phyloP scores from a whole-genome alignment of 305 asterid genomes.

The Fraxinus albicans region DNA sequence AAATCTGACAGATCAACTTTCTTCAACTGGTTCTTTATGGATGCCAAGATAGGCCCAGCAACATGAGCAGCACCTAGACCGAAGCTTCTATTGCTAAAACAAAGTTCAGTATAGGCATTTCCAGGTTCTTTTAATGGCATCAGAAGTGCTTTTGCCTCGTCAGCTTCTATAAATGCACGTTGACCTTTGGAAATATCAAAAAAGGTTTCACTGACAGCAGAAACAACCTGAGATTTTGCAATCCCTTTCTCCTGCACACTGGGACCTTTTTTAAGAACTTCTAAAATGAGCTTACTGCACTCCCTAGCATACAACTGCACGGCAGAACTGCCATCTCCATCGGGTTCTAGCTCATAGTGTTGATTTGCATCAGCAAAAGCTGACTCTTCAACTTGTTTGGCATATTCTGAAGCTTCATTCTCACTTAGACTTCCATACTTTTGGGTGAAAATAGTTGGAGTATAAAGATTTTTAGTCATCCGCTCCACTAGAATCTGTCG shows the following conservation, averaged over 20 bases:
- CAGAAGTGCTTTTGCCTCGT: slow-evolving; percentile 72
- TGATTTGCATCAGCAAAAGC: slow-evolving; percentile 66
- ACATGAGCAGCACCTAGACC: slow-evolving; percentile 74
- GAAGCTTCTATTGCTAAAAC: slow-evolving; percentile 96
- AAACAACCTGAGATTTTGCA: slow-evolving; percentile 35
- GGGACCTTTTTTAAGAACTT: slow-evolving; percentile 61
- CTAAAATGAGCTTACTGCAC: slow-evolving; percentile 84
- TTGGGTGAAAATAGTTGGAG: slow-evolving; percentile 82
- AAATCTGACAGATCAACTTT: slow-evolving; percentile 94
- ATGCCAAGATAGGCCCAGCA: slow-evolving; percentile 75
- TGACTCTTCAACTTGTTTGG: slow-evolving; percentile 67
- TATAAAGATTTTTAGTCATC: slow-evolving; percentile 75
- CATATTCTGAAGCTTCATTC: slow-evolving; percentile 59
- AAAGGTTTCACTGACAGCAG: slow-evolving; percentile 36
- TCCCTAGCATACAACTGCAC: slow-evolving; percentile 91
- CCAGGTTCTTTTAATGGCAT: slow-evolving; percentile 70
- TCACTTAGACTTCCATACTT: slow-evolving; percentile 67
- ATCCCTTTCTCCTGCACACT: slow-evolving; percentile 40
- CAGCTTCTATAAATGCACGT: slow-evolving; percentile 80
- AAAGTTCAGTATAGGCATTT: slow-evolving; percentile 67
- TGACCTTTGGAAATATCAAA: slow-evolving; percentile 89
- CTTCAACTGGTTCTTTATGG: slow-evolving; percentile 73
- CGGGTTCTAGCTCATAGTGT: slow-evolving; percentile 71
- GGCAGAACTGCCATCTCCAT: slow-evolving; percentile 95
- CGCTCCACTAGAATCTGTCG: slow-evolving; percentile 72